Base-by-base conservation (phyloP, 192 early-diverging fungal genomes). In the Entomortierella chlamydospora region DNA sequence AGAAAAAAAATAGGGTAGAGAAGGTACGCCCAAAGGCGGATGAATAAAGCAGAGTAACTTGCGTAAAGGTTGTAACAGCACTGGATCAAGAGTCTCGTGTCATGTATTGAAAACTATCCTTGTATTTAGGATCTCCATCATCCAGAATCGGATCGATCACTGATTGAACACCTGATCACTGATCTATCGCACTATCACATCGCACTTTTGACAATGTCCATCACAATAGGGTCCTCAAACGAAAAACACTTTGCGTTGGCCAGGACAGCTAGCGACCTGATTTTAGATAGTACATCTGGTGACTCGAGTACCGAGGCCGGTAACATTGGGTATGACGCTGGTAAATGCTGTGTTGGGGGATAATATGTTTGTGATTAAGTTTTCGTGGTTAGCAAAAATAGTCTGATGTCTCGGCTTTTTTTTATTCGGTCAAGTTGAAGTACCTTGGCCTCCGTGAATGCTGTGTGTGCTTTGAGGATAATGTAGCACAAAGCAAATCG, bases 401-500 rank as follows among this genome's bases (percentile, higher is more conserved):
- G 34, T 37, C 34, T 37, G 10, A 10, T 37, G 4, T 37, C 34
- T 7, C 34, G 34, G n/a, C n/a, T n/a, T n/a, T 10, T 37, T 66
- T 15, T 23, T 43, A 8, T 43, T n/a, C n/a, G n/a, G n/a, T n/a
- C n/a, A n/a, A n/a, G n/a, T n/a, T n/a, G n/a, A n/a, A n/a, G n/a
- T 83, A 88, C 88, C 86, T 87, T 90, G 70, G 86, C 82, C 28
- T 90, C 82, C 33, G 83, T 83, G 41, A 88, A 90, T n/a, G 74
- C 70, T 2, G 72, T 78, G 52, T 99, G 96, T 25, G 85, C 83
- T 26, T 84, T 85, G 49, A 98, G 73, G 28, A 97, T 73, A 6
- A 86, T 86, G 57, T 85, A 84, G 68, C 89, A 92, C 20, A 98
- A 45, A 0, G 95, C 91, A 80, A 93, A 96, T 26, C 95, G 90